Base-by-base conservation (phyloP, 2,329 filamentous ascomycete genomes). In the Ophiostoma triangulosporum region DNA sequence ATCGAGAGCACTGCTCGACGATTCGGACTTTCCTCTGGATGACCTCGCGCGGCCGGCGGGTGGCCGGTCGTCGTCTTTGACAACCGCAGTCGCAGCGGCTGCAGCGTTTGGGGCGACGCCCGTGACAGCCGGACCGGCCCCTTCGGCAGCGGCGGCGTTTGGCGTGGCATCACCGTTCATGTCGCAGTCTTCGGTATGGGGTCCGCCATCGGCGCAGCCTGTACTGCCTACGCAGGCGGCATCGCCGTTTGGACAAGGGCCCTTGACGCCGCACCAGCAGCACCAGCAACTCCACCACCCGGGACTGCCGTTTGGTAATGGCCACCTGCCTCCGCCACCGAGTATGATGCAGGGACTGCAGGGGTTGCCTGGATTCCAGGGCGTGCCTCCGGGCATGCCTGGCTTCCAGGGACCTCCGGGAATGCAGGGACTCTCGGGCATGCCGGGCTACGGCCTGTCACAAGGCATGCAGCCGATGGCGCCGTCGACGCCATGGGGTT, bases 1-100 rank as follows among this genome's bases (percentile, higher is more conserved):
- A 14, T 97, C 91, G 66, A 90, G 88, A 61, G 93, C 89, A 14
- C 73, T 98, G 12, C 73, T 97, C 48, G 84, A 84, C 57, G 89
- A 94, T 63, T 32, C 27, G 46, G 46, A 48, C 43, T 29, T 46
- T 29, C 17, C 26, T 3, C 43, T 46, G 6, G 43, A 31, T 7
- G 43, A 26, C 2, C 24, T 45, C 6, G 31, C 26, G 45, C 45
- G 27, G 27, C 27, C n/a, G 8, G 15, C 45, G 7, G 26, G 27
- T 11, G 45, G 24, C 64, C 67, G 60, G 49, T 70, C 59, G 33
- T 27, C 56, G 31, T 53, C 58, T 1, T 59, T 31, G 61, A 59
- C 60, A 59, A 29, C 58, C 6, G 24, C 56, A 4, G 53, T 50
- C 26, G 48, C 56, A 1, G 26, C 55, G 4, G 46, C 51, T 4